Base-by-base conservation (phyloP, 306 rosid species). In the Vachellia collinsii region DNA sequence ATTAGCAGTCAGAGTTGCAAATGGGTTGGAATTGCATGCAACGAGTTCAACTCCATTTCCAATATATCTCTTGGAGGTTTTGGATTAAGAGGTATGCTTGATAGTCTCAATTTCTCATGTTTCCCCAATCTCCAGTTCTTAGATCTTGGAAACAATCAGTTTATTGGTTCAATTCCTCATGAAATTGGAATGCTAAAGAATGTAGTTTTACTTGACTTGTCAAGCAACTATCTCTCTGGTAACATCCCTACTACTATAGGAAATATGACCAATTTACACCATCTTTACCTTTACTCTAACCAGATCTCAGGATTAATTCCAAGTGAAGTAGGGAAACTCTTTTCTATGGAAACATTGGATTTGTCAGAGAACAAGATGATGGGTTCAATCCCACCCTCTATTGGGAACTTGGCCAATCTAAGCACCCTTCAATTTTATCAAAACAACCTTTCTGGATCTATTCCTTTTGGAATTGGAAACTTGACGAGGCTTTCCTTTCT, bases 391-490 rank as follows among this genome's bases (percentile, higher is more conserved):
- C 63, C 63, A 56, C 5, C 4, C 0, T 56, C 63, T 1, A 56
- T 56, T 0, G 77, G 63, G 13, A 56, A 20, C 34, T 56, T 56
- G 34, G 36, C 11, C 64, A 22, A 58, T 58, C 14, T 58, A 22
- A 8, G 2, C 6, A 0, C 0, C 64, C 64, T 58, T 6, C 2
- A 0, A 0, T 14, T 58, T 58, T 58, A 0, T 58, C 0, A 3
- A 37, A 65, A 65, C 44, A 65, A 16, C 1, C 44, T 65, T 65
- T 65, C 12, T 34, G 70, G 74, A 70, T 42, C 29, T 9, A 42
- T 69, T n/a, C 54, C 74, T 9, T 42, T 54, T 11, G 43, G 44
- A 3, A 65, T 65, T 63, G 69, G 69, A 63, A 63, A 36, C 43
- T 29, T 63, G 69, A 63, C 63, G 0, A 14, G 4, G 16, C 51